Percentiles rank a stretch among this genome's conserved stretches.
These are phyloP conservation scores for Citeromyces hawaiiensis DNA, from an alignment of 1,139 yeast species.

Conservation along the genomic window DNA sequence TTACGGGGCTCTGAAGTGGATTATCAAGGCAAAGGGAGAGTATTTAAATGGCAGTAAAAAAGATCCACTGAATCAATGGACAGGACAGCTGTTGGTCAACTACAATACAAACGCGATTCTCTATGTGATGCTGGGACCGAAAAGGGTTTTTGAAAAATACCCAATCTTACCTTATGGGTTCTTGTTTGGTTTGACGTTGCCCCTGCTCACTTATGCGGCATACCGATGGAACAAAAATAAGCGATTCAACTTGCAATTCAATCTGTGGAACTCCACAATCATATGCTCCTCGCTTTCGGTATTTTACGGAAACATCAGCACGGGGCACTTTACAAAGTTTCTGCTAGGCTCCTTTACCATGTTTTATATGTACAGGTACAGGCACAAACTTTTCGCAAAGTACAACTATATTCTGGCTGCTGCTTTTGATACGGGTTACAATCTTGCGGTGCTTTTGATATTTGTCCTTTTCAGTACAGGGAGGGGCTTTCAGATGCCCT, in stretches of 20 bases:
- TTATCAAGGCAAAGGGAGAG: constrained; percentile 23
- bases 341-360: constrained; percentile 31
- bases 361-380: constrained; percentile 27
- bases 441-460: constrained; percentile 23
- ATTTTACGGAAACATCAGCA: constrained; percentile 36
- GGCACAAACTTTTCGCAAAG: constrained; percentile 24
- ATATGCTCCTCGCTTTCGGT: constrained; percentile 31
- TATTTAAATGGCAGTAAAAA: constrained; percentile 22
- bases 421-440: constrained; percentile 36
- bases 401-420: constrained; percentile 35
- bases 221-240: constrained; percentile 14
- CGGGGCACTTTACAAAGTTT: constrained; percentile 33
- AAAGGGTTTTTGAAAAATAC: constrained; percentile 25
- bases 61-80: constrained; percentile 40
- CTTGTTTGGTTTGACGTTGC: constrained; percentile 24
- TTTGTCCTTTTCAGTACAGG: constrained; percentile 20
- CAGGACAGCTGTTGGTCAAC: constrained; percentile 28
- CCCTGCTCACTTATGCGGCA: constrained; percentile 20
- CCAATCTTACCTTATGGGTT: constrained; percentile 31
- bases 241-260: constrained; percentile 15
- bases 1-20: constrained; percentile 33
- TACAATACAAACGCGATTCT: constrained; percentile 35
- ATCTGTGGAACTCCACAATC: constrained; percentile 34
- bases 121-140: constrained; percentile 35
- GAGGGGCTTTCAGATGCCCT: constrained; percentile 2